Evolutionary conservation across 495 filamentous ascomycete genomes (phyloP), one percentile per base, ranked within the genome.

Genomic region (Letharia columbiana): DNA sequence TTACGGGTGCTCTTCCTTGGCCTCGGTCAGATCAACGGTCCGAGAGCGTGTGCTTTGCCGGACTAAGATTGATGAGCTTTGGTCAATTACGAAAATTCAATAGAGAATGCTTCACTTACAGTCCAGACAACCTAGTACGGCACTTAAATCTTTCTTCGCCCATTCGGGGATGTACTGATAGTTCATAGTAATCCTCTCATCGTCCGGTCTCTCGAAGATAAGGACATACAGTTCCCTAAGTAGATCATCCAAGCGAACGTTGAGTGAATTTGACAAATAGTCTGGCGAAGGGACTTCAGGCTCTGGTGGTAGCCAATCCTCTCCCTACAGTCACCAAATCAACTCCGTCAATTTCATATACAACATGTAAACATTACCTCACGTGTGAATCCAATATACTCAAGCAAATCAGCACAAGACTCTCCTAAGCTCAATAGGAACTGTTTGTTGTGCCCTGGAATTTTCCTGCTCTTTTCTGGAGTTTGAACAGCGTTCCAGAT

Each of bases 381-480:
- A 35, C 71, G 70, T 35, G 67, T 70, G 69, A 92, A 93, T 6
- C 83, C 87, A 5, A 92, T 73, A 47, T 82, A 85, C 60, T 79
- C 78, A 45, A 92, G 78, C 44, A 92, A 70, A 42, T 82, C 76
- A 64, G 83, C 77, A 72, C 89, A 90, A 23, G 84, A 79, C 35
- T 75, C 75, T 18, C 90, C 89, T 72, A 92, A 89, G 50, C 85
- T 82, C 18, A 86, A 77, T 61, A 83, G 77, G 70, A 91, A 95
- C 20, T 81, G 82, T 73, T 90, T 92, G 75, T 92, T 92, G 11
- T 82, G 75, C 18, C 81, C 79, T 6, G 84, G 82, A 63, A 93
- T 89, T 31, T 75, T 69, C 72, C 84, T 85, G 45, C 78, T 77
- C 41, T 73, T 69, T 61, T 74, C 69, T 11, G 71, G 62, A 47